Evolutionary conservation across 805 yeast genomes (phyloP), one percentile per base, ranked within the genome.

Genomic region (Suhomyces canberraensis): DNA sequence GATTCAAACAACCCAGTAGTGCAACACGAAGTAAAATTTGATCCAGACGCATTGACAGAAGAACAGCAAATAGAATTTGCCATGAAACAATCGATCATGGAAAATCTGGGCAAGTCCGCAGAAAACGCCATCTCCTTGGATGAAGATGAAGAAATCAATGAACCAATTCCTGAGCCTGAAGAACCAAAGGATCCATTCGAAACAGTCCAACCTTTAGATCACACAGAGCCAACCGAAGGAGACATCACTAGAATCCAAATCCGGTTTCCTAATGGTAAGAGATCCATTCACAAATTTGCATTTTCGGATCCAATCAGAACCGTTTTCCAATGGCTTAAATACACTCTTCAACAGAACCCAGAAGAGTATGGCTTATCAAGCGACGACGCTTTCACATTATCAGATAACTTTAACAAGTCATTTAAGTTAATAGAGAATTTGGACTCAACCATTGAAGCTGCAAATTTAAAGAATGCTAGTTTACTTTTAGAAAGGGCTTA

Each of bases 31-130:
- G 69, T 65, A 14, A 72, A 73, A 39, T 54, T 84, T 16, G 85
- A 84, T 46, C 82, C 84, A 4, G 79, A 74, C 27, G 58, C 78
- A 2, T 58, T 88, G 57, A 69, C 88, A 2, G 95, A 88, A 55
- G 95, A 87, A 46, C 89, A 87, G 56, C 96, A 88, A 56, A 68
- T 88, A 46, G 81, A 82, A 45, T 64, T 78, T 51, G 95, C 95
- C 0, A 71, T 84, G 60, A 71, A 74, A 42, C 78, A 84, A 54
- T 83, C 91, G 0, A 50, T 88, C 42, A 26, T 42, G 17, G 52
- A 56, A 4, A 58, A 54, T 16, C 59, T 56, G 16, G 61, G 60
- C 8, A 33, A 40, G 16, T 58, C 52, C 7, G 55, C 50, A 19
- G 60, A 57, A 18, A 56, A 58, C 21, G 61, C 63, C 3, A 56